These are phyloP conservation scores for Calonectria henricotiae DNA, from an alignment of 2,329 filamentous ascomycete genomes.

Conservation along the genomic window DNA sequence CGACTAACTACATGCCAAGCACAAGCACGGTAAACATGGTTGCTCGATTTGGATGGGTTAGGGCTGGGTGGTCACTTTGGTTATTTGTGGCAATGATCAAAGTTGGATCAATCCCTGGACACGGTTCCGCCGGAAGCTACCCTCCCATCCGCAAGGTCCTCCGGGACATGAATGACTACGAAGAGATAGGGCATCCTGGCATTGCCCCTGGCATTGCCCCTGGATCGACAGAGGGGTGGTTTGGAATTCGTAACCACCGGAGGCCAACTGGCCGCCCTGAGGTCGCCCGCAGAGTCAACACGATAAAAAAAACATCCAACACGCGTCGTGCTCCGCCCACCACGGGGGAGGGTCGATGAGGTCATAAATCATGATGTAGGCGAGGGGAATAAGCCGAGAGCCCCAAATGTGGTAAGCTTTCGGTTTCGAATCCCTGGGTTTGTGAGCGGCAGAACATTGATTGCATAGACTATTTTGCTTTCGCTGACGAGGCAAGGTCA, in stretches of 20 bases:
- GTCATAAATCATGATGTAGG: conserved; percentile 27
- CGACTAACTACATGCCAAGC: conserved; percentile 12
- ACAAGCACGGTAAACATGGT: conserved; percentile 9
- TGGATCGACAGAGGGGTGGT: conserved; percentile 29
- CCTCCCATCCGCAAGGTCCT: conserved; percentile 12
- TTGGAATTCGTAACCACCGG: conserved; percentile 28
- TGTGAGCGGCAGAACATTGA: background rate
- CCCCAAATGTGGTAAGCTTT: conserved; percentile 26
- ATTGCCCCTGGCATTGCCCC: conserved; percentile 24
- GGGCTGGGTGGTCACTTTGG: conserved; percentile 9
- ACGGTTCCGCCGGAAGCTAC: conserved; percentile 14
- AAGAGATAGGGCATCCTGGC: conserved; percentile 4
- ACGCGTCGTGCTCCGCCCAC: conserved; percentile 12
- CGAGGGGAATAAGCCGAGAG: conserved; percentile 25
- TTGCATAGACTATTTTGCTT: background rate
- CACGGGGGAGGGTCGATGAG: conserved; percentile 34
- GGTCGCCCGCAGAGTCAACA: background rate
- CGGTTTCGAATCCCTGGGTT: conserved; percentile 4
- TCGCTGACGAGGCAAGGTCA: background rate
- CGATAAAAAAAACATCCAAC: conserved; percentile 22
- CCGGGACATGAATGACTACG: background rate
- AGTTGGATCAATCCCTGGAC: conserved; percentile 30
- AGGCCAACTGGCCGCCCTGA: conserved; percentile 4
- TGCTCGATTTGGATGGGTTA: conserved; percentile 13
- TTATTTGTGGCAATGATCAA: background rate